Evolutionary conservation across 495 filamentous ascomycete genomes (phyloP).

Genomic region (Neurospora sp.): DNA sequence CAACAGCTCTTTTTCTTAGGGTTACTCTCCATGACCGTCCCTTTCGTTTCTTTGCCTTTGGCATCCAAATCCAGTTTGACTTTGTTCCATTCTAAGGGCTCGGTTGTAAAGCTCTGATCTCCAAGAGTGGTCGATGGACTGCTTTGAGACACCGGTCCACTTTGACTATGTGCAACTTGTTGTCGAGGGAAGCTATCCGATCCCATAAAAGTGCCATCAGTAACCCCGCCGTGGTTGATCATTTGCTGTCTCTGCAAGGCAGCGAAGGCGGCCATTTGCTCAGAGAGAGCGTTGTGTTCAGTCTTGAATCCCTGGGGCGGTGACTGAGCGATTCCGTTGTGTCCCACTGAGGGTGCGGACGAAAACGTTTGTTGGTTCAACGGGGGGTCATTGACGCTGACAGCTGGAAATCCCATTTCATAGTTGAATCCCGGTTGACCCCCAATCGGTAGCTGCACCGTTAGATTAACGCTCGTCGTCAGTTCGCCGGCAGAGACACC

Average conservation of each 20-base stretch:
- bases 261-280: background rate
- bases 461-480: background rate
- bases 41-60: background rate
- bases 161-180: background rate
- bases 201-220: background rate
- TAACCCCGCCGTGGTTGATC: background rate
- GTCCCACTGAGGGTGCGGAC: background rate
- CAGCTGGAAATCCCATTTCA: background rate
- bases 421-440: background rate
- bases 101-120: background rate
- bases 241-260: background rate
- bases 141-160: background rate
- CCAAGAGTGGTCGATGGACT: background rate
- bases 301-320: slow-evolving; percentile 9
- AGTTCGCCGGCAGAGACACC: background rate
- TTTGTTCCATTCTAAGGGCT: background rate
- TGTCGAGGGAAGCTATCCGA: background rate
- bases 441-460: background rate
- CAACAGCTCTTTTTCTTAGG: slow-evolving; percentile 2
- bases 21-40: background rate
- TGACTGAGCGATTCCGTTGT: slow-evolving; percentile 1
- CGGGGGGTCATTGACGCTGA: background rate
- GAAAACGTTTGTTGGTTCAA: background rate
- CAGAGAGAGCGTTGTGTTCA: slow-evolving; percentile 7
- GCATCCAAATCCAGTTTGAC: background rate